Base-by-base conservation (phyloP, 164 flowering plant genomes). In the Sextonia rubra region DNA sequence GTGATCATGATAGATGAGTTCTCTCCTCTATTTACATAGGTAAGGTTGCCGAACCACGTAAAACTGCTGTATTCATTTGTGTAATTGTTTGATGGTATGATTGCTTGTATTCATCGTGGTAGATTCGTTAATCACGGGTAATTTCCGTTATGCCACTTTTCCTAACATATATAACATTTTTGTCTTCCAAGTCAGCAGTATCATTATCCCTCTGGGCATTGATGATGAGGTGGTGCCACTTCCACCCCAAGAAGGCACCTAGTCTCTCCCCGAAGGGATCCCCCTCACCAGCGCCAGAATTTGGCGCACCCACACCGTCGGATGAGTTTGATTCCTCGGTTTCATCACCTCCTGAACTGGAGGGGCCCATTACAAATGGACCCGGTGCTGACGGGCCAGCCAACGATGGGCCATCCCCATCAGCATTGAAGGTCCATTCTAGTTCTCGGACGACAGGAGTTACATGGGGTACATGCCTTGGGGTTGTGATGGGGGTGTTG, bases 131-230 rank as follows among this genome's bases (percentile, higher is more conserved):
- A n/a, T n/a, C n/a, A n/a, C n/a, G n/a, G n/a, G n/a, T n/a, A n/a
- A n/a, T n/a, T n/a, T n/a, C n/a, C n/a, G n/a, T n/a, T n/a, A n/a
- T n/a, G n/a, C n/a, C n/a, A n/a, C n/a, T n/a, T n/a, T n/a, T n/a
- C n/a, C n/a, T n/a, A n/a, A n/a, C n/a, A n/a, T n/a, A 0, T 86
- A 78, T 70, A 84, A 89, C 79, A 80, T 91, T 7, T 89, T 91
- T 0, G 89, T 91, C 0, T 60, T 91, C 27, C 83, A 90, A 65
- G 69, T 93, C 12, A 83, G 81, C 66, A 23, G 68, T 1, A 72
- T 75, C 2, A 84, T 89, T n/a, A 8, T 81, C 0, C 84, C 90
- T 0, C 11, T 71, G 0, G 86, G 89, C 0, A 74, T 87, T 29
- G 87, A 83, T 15, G 73, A 68, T 23, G 37, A 69, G 18, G 20